Percentiles rank a stretch among this genome's conserved stretches.
phyloP scores from a whole-genome alignment of 2,329 filamentous ascomycete genomes.

The Arthrocladium fulminans region DNA sequence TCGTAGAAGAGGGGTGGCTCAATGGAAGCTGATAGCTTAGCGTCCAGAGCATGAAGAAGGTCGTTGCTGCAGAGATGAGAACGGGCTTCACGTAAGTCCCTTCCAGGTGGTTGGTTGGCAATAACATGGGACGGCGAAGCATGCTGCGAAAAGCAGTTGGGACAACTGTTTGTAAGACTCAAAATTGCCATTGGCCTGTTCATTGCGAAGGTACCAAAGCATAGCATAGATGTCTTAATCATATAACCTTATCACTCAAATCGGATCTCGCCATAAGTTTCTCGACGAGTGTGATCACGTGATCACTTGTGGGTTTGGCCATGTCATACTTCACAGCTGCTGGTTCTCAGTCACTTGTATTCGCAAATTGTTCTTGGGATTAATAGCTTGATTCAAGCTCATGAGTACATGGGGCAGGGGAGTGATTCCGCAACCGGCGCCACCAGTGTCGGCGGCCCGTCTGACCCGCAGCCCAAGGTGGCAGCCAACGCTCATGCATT shows the following conservation, averaged over 20 bases:
- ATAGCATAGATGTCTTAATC: no score
- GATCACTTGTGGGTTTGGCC: no score
- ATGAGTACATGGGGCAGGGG: background rate
- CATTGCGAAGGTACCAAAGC: conserved; percentile 43
- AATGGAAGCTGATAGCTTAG: conserved; percentile 57
- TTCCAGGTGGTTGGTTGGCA: conserved; percentile 39
- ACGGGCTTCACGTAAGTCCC: conserved; percentile 64
- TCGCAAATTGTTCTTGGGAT: no score
- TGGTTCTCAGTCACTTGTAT: no score
- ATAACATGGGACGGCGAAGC: conserved; percentile 25
- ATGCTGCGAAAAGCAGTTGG: conserved; percentile 39
- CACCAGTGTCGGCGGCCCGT: background rate
- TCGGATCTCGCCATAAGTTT: no score
- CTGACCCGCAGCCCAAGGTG: background rate
- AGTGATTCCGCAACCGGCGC: background rate
- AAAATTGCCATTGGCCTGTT: conserved; percentile 28
- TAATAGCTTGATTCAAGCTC: no score
- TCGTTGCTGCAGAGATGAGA: conserved; percentile 58
- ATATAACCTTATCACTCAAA: no score
- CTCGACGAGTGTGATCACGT: no score
- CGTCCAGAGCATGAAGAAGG: conserved; percentile 55
- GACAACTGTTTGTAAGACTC: conserved; percentile 39
- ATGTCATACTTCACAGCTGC: no score
- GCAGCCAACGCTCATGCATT: background rate
- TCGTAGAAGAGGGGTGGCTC: conserved; percentile 49